Evolutionary conservation across 768 basidiomycete species (phyloP).

Genomic region (Scleroderma citrinum): DNA sequence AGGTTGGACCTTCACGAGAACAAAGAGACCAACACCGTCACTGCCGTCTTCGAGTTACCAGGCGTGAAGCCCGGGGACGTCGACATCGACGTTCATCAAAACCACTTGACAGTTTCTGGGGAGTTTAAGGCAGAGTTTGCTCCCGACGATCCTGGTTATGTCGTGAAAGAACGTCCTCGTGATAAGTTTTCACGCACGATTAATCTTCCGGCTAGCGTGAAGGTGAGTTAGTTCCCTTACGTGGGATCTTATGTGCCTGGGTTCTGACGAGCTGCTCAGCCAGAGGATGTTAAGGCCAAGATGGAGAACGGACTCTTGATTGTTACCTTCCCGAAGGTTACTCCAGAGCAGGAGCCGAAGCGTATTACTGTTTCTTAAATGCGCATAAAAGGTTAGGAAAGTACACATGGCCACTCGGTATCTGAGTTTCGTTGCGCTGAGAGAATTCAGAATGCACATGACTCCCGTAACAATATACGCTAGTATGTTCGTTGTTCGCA

Average conservation of each 20-base stretch:
- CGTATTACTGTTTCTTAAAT: conserved; percentile 24
- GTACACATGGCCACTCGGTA: no score
- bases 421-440: no score
- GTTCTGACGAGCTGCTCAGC: conserved; percentile 16
- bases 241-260: not conserved
- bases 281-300: conserved; percentile 39
- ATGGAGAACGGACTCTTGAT: conserved; percentile 44
- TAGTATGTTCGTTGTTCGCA: no score
- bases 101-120: conserved; percentile 43
- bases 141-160: conserved; percentile 33
- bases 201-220: conserved; percentile 41
- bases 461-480: no score
- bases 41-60: conserved; percentile 51
- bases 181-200: conserved; percentile 43
- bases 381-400: not conserved
- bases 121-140: conserved; percentile 30
- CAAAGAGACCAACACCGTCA: conserved; percentile 35
- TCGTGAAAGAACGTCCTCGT: conserved; percentile 39
- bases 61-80: conserved; percentile 46
- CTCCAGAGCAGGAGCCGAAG: conserved; percentile 36
- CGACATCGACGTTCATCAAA: conserved; percentile 40
- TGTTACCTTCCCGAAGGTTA: conserved; percentile 43
- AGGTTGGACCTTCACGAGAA: conserved; percentile 46
- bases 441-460: no score
- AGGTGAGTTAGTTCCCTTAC: conserved; percentile 25